Base-by-base conservation (phyloP, 495 filamentous ascomycete genomes). In the Oidiodendron maius region DNA sequence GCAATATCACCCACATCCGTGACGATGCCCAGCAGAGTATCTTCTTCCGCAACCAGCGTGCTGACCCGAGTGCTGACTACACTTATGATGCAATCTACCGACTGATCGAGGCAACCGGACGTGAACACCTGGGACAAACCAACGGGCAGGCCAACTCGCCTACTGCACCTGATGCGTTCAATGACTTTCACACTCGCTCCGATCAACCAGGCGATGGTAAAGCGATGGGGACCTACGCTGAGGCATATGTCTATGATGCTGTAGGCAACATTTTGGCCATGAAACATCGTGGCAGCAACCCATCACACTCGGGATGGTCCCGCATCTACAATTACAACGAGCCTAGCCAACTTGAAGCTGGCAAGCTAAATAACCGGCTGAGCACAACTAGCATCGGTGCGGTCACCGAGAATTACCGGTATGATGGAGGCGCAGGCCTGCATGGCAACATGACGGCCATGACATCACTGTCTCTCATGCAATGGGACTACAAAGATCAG, bases 41-140 rank as follows among this genome's bases (percentile, higher is more conserved):
- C 8, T 68, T 47, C 49, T 58, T 64, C 40, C 32, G 52, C 22
- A 61, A 61, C 39, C 20, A 23, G 1, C 2, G 11, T 0, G 64
- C 65, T 6, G 44, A 48, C 0, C 55, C 67, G 0, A 45, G n/a
- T 22, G 30, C 38, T 15, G 50, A 60, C 2, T 70, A 52, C 45
- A 53, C 39, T 1, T 71, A 70, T 41, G 68, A 71, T 51, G 16
- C 60, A 10, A 12, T 62, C 6, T 46, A 56, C 36, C 53, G 53
- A 22, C 64, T 71, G 12, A 40, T 64, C 24, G 23, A 61, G 23
- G 61, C 68, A 1, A 57, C 59, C 2, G 68, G 68, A 3, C 51
- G 67, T 2, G 64, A 64, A 30, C 65, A 64, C 18, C 24, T 62
- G 3, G n/a, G n/a, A n/a, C n/a, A n/a, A n/a, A n/a, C n/a, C n/a